Evolutionary conservation across 805 yeast species (phyloP).

Genomic region (Candida stauntonica): DNA sequence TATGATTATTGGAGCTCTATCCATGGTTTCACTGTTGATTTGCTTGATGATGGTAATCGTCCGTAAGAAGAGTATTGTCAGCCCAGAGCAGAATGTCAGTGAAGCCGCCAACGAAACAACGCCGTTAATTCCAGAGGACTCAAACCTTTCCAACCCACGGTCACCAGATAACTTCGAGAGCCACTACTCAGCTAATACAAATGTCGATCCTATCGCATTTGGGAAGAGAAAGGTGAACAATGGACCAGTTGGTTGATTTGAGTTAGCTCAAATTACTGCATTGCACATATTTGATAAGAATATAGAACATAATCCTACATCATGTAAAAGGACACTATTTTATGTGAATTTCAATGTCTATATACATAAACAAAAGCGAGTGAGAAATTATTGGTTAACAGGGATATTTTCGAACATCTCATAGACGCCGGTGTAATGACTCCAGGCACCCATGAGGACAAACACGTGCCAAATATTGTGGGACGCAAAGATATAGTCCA

Average conservation of each 20-base stretch:
- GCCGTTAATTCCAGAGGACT: not conserved
- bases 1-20: conserved; percentile 53
- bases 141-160: not conserved
- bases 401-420: conserved; percentile 55
- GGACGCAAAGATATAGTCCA: conserved; percentile 67
- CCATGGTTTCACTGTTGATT: conserved; percentile 30
- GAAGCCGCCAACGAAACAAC: conserved; percentile 4
- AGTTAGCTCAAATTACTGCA: no score
- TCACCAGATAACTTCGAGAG: conserved; percentile 19
- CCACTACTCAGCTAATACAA: conserved; percentile 21
- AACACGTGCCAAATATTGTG: conserved; percentile 94
- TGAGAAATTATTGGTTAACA: conserved; percentile 13
- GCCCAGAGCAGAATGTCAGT: not conserved
- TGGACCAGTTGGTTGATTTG: no score
- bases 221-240: conserved; percentile 2
- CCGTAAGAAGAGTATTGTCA: conserved; percentile 24
- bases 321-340: no score
- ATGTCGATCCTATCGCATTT: conserved; percentile 19
- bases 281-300: not conserved
- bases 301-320: no score
- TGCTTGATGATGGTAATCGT: conserved; percentile 33
- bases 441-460: conserved; percentile 84
- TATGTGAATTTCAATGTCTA: no score
- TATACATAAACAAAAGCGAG: no score
- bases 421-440: conserved; percentile 78